Percentiles rank a stretch among this genome's conserved stretches.
Evolutionary conservation across 257 asterid genomes (phyloP).

Genomic region (Capsicum baccatum): DNA sequence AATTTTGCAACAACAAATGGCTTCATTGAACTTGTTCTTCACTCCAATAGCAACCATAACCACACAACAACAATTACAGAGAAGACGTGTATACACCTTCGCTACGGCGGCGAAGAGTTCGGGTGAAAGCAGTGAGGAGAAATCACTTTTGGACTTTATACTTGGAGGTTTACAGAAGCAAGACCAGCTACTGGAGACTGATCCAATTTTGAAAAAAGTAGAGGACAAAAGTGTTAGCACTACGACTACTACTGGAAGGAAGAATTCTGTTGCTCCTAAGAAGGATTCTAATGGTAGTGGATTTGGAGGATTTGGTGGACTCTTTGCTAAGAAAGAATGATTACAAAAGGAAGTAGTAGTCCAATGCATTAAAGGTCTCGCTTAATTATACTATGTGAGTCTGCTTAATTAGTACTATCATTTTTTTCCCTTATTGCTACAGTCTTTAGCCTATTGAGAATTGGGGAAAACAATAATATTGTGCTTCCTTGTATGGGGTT

Average conservation of each 20-base stretch:
- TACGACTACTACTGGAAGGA: slow-evolving; percentile 41
- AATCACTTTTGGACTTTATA: slow-evolving; percentile 72
- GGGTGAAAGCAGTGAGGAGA: slow-evolving; percentile 66
- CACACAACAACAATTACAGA: slow-evolving; percentile 41
- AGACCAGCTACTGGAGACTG: slow-evolving; percentile 86
- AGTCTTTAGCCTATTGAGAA: background rate
- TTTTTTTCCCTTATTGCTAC: background rate
- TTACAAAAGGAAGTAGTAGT: no score
- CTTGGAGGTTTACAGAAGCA: slow-evolving; percentile 60
- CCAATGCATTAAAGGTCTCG: no score
- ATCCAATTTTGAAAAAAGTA: slow-evolving; percentile 75
- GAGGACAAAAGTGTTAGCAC: slow-evolving; percentile 54
- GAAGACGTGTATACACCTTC: slow-evolving; percentile 60
- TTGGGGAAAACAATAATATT: slow-evolving; percentile 15
- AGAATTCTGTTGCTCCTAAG: slow-evolving; percentile 56
- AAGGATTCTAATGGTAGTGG: slow-evolving; percentile 46
- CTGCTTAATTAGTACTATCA: background rate
- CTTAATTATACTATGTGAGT: background rate
- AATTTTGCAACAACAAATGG: slow-evolving; percentile 43
- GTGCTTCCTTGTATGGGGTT: slow-evolving; percentile 24
- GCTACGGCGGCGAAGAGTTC: slow-evolving; percentile 75
- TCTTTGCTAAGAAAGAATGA: slow-evolving; percentile 62
- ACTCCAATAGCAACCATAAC: slow-evolving; percentile 54
- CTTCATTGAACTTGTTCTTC: slow-evolving; percentile 42
- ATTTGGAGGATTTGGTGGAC: slow-evolving; percentile 64